Base-by-base conservation (phyloP, 805 yeast genomes). In the Isabelozyma pseudorhagii region DNA sequence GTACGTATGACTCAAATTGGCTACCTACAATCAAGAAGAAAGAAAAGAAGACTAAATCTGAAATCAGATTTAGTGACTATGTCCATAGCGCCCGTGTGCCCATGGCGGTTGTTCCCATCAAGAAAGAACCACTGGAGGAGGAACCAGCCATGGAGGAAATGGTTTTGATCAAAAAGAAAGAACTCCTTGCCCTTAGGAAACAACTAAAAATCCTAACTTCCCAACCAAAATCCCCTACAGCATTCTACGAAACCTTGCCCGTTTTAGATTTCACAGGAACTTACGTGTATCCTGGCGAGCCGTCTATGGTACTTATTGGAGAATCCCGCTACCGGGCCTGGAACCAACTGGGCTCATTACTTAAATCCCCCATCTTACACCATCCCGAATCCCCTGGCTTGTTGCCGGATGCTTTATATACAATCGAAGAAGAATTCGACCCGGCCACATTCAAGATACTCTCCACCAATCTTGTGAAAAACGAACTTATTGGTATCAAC, bases 1-100 rank as follows among this genome's bases (percentile, higher is more conserved):
- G 62, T 47, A 34, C 43, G 11, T 58, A 56, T 45, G 59, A 28
- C n/a, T 44, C 38, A 11, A 48, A 34, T 15, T 40, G 47, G 44
- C 48, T 25, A 7, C 38, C 39, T 15, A 11, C 28, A 8, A 8
- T 15, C 18, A 15, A 15, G 36, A 31, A 31, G 36, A 31, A 31
- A 13, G 36, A 31, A 31, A 31, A 31, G 36, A 31, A 31, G 36
- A 9, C 36, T 10, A 10, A 4, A 3, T 31, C 36, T 8, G n/a
- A 31, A 13, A 31, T 31, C 36, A 31, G n/a, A 8, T 31, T 31
- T 13, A 31, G 36, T 28, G 47, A 21, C 11, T 40, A 38, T 28
- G 10, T 21, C 13, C 29, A 21, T 6, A 43, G 46, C 17, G 46
- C 50, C 15, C 18, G 36, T 18, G 39, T 27, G 11, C 47, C 50